phyloP scores from a whole-genome alignment of 2,329 filamentous ascomycete species.

The Pezicula carpinea region DNA sequence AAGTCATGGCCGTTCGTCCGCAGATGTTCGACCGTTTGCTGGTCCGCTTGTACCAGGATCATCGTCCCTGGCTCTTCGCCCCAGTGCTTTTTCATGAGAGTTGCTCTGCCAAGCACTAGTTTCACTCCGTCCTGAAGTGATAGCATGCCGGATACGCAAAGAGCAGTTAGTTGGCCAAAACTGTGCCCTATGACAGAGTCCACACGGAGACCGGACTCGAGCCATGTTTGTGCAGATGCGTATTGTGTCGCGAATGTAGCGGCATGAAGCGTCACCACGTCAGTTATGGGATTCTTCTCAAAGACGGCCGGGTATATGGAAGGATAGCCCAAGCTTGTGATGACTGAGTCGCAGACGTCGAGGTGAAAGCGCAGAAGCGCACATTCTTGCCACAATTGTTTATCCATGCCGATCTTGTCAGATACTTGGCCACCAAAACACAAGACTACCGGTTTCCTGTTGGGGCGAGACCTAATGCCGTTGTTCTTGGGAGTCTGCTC shows the following conservation, averaged over 20 bases:
- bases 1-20: slow-evolving; percentile 9
- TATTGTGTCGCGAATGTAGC: slow-evolving; percentile 34
- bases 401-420: slow-evolving; percentile 27
- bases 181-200: slow-evolving; percentile 31
- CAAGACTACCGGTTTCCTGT: slow-evolving; percentile 23
- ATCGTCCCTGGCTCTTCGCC: slow-evolving; percentile 31
- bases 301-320: slow-evolving; percentile 30
- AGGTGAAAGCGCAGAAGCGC: slow-evolving; percentile 28
- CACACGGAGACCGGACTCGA: slow-evolving; percentile 27
- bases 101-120: slow-evolving; percentile 28
- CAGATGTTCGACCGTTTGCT: slow-evolving; percentile 10
- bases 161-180: slow-evolving; percentile 32
- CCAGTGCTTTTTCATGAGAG: slow-evolving; percentile 28
- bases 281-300: slow-evolving; percentile 19
- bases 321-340: slow-evolving; percentile 25
- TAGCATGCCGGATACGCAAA: slow-evolving; percentile 28
- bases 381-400: slow-evolving; percentile 24
- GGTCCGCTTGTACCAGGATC: slow-evolving; percentile 33
- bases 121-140: slow-evolving; percentile 26
- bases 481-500: too few species aligned
- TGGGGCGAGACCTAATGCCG: background rate
- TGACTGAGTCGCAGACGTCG: slow-evolving; percentile 29
- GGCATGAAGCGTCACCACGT: slow-evolving; percentile 31
- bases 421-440: slow-evolving; percentile 35
- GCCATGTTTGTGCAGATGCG: slow-evolving; percentile 32